Evolutionary conservation across 139 green algal genomes (phyloP).

Genomic region (Tetratostichococcus sp.): DNA sequence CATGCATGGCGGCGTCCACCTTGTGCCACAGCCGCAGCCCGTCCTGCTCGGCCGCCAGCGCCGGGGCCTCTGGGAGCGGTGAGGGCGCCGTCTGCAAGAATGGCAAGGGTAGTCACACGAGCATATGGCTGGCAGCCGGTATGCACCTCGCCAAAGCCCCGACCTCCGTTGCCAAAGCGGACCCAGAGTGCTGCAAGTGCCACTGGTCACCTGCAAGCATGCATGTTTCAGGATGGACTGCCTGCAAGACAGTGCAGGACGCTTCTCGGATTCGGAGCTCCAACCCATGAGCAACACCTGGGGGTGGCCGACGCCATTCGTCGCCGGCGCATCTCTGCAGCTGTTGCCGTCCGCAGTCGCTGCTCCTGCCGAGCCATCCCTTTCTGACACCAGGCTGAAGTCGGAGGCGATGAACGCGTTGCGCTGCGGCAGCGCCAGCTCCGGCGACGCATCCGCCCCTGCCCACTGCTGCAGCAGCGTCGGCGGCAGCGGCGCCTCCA

Average conservation of each 20-base stretch:
- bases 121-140: too few species aligned
- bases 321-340: background rate
- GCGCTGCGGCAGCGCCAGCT: slow-evolving; percentile 68
- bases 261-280: too few species aligned
- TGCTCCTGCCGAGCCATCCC: slow-evolving; percentile 1
- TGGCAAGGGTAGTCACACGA: too few species aligned
- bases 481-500: slow-evolving; percentile 31
- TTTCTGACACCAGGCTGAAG: slow-evolving; percentile 43
- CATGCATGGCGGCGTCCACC: slow-evolving; percentile 62
- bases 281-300: too few species aligned
- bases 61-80: slow-evolving; percentile 38
- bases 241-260: too few species aligned
- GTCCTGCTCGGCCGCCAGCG: slow-evolving; percentile 54
- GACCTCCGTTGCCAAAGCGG: too few species aligned
- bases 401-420: slow-evolving; percentile 85
- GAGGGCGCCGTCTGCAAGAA: background rate
- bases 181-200: too few species aligned
- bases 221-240: too few species aligned
- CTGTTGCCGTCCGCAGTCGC: background rate
- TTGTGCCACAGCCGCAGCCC: slow-evolving; percentile 82
- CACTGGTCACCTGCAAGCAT: too few species aligned
- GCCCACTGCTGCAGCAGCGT: slow-evolving; percentile 37
- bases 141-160: too few species aligned
- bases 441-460: background rate
- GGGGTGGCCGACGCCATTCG: background rate